Base-by-base conservation (phyloP, 495 filamentous ascomycete genomes). In the Pyrenopolyporus hunteri region DNA sequence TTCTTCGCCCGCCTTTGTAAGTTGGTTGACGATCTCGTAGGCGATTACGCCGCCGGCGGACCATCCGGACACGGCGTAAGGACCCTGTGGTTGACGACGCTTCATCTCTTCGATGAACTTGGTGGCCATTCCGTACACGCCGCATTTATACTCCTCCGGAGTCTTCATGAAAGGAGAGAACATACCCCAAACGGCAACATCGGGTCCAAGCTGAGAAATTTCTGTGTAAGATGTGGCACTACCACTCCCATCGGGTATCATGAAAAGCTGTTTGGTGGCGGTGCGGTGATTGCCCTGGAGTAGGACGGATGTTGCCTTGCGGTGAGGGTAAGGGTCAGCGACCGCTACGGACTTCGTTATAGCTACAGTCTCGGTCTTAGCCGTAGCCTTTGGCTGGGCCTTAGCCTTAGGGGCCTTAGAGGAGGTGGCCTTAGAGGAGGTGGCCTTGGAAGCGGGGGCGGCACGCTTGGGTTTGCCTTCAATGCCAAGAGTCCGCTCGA, bases 11-110 rank as follows among this genome's bases (percentile, higher is more conserved):
- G 81, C 79, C 40, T 84, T 80, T 61, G 87, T 79, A 6, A 96
- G 78, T 59, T 91, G 87, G 49, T 84, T 85, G 23, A 85, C 85
- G 17, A 90, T 88, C 68, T 95, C 91, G 69, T 90, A 97, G 19
- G 92, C 92, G 61, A 93, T 87, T 28, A 94, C 90, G 35, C 92
- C 92, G 45, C 92, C 92, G 6, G 91, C 92, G 16, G 87, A 91
- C 92, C 92, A 97, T 11, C 89, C 89, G 7, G 82, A 82, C 4
- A 93, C 64, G 26, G 80, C 70, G 65, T 92, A 93, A 0, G 89
- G 89, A 5, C 89, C 89, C 1, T 73, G 23, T 1, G 86, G 83
- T 63, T 88, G 87, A 23, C 82, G 82, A 1, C 80, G 80, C 57
- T 81, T 80, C 51, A 92, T 86, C 64, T 88, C 87, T 2, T 72